These are phyloP conservation scores for Colletotrichum kahawae DNA, from an alignment of 2,329 filamentous ascomycete genomes.

Conservation along the genomic window DNA sequence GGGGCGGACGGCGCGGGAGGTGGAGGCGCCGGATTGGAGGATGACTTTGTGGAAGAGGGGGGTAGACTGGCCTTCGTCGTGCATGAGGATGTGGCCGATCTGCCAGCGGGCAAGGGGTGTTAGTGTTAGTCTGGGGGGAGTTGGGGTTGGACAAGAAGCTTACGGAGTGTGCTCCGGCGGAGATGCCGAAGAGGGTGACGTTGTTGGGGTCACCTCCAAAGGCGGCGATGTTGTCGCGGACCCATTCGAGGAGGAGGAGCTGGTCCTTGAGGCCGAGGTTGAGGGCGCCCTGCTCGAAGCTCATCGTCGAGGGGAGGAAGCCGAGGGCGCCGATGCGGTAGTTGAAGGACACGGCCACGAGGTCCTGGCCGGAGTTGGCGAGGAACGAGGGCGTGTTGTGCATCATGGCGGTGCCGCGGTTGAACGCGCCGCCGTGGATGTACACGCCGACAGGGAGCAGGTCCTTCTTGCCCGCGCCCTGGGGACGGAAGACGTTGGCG, in stretches of 20 bases:
- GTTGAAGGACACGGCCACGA: slow-evolving; percentile 65
- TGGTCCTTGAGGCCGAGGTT: slow-evolving; percentile 73
- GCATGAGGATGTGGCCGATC: slow-evolving; percentile 72
- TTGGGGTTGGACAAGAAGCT: neutral
- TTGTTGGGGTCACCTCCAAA: slow-evolving; percentile 66
- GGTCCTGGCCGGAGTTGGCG: slow-evolving; percentile 55
- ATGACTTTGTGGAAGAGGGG: slow-evolving; percentile 59
- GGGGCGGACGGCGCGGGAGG: slow-evolving; percentile 57
- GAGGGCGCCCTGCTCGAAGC: slow-evolving; percentile 58
- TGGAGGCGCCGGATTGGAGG: slow-evolving; percentile 62
- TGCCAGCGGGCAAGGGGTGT: slow-evolving; percentile 28
- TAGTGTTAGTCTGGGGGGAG: neutral
- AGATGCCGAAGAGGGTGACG: slow-evolving; percentile 66
- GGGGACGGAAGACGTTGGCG: slow-evolving; percentile 55
- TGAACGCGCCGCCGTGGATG: slow-evolving; percentile 68
- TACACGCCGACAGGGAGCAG: slow-evolving; percentile 58
- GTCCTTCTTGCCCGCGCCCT: slow-evolving; percentile 21
- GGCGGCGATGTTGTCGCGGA: slow-evolving; percentile 60
- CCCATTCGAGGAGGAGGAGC: slow-evolving; percentile 64
- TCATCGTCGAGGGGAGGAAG: slow-evolving; percentile 64
- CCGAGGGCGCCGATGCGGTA: slow-evolving; percentile 72
- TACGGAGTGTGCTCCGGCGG: slow-evolving; percentile 67
- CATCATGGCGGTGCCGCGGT: slow-evolving; percentile 56
- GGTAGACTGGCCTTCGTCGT: slow-evolving; percentile 31
- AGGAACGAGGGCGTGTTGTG: slow-evolving; percentile 68